Conservation (phyloP, 352 stramenopile genomes). For the Globisporangium sylvaticum region DNA sequence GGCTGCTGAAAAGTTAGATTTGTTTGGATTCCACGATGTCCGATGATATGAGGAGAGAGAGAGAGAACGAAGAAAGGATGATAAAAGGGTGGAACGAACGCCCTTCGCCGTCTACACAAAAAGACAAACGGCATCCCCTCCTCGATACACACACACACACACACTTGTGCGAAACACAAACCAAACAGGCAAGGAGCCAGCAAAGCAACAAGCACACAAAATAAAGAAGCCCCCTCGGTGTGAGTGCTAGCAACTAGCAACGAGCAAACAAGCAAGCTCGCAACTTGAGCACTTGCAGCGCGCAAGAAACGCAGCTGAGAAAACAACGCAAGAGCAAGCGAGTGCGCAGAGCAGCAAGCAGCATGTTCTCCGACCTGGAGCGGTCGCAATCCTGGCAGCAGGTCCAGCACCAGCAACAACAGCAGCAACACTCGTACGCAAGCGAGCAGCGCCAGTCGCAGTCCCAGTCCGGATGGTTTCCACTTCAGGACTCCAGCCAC, state of each 20-base stretch:
- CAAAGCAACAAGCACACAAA: neutral
- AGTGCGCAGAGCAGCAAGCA: neutral
- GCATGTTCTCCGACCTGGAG: conserved; percentile 8
- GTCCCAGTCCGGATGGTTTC: conserved; percentile 42
- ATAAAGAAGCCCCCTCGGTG: neutral
- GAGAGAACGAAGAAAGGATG: neutral
- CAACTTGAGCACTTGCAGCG: neutral
- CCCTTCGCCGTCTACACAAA: conserved; percentile 6
- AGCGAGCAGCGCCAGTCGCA: conserved; percentile 24
- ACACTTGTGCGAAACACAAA: neutral
- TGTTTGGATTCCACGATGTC: conserved; percentile 1
- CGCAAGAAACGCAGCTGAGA: neutral
- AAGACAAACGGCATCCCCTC: neutral
- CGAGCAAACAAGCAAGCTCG: neutral
- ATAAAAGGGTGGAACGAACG: conserved; percentile 7
- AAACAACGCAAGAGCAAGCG: neutral
- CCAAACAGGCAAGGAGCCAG: conserved; percentile 8
- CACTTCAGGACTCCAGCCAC: conserved; percentile 27
- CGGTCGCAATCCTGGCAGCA: conserved; percentile 14
- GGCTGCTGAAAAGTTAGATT: conserved; percentile 1
- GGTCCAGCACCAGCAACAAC: conserved; percentile 8
- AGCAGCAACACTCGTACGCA: conserved; percentile 13
- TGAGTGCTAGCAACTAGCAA: neutral
- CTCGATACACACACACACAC: conserved; percentile 3
- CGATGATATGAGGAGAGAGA: neutral